Percentiles rank a stretch among this genome's conserved stretches.
Conservation (phyloP, 208 protist genomes). For the Jaenimonas drosophilae region DNA sequence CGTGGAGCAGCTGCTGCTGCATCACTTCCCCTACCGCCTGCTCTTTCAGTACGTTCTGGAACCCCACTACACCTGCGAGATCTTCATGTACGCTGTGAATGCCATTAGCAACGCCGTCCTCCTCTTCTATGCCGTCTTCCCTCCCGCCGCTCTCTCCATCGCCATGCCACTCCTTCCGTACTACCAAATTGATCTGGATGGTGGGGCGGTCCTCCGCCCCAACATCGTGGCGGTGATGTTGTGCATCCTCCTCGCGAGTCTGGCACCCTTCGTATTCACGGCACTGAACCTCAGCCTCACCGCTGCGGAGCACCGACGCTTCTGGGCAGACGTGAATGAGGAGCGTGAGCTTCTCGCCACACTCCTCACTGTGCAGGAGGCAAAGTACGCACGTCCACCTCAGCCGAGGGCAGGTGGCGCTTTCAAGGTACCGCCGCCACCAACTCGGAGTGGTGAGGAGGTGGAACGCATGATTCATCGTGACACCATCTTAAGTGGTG, state of each 20-base stretch:
- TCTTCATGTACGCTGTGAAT: constrained; percentile 53
- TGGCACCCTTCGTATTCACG: constrained; percentile 24
- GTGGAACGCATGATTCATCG: too few relatives aligned
- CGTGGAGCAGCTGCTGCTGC: constrained; percentile 3
- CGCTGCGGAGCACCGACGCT: constrained; percentile 45
- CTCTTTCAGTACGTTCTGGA: constrained; percentile 44
- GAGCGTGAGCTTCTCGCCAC: constrained; percentile 8
- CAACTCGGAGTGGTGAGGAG: too few relatives aligned
- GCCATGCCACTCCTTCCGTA: neutral
- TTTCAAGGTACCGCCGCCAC: too few relatives aligned
- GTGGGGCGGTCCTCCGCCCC: neutral
- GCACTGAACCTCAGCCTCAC: constrained; percentile 59
- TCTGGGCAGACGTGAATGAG: constrained; percentile 39
- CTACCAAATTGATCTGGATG: neutral
- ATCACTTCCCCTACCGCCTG: constrained; percentile 25
- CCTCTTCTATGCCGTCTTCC: constrained; percentile 1
- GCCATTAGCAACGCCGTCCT: constrained; percentile 6
- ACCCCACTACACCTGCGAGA: constrained; percentile 74
- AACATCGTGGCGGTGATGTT: constrained; percentile 11
- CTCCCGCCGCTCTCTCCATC: neutral
- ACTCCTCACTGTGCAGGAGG: neutral
- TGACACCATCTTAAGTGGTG: too few relatives aligned
- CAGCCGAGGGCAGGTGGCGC: too few relatives aligned
- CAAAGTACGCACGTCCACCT: too few relatives aligned
- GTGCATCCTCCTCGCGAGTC: neutral